Percentiles rank a stretch among this genome's conserved stretches.
These are phyloP conservation scores for Fistulinella cinereoalba DNA, from an alignment of 1,284 basidiomycete species.

Conservation along the genomic window DNA sequence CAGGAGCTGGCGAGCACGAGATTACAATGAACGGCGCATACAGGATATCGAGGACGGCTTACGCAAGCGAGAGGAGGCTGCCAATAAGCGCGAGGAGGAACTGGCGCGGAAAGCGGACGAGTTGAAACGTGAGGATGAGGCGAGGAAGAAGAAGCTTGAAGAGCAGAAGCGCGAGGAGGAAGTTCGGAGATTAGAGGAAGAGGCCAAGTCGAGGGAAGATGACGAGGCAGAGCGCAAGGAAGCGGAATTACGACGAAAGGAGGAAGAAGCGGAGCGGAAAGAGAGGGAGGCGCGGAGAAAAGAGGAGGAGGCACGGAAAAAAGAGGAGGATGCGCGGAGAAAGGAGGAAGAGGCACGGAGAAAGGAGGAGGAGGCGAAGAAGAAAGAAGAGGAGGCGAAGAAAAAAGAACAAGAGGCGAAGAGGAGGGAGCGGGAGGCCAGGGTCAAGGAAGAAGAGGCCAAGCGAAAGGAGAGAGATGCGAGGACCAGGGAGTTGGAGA, in stretches of 20 bases:
- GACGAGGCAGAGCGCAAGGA: slow-evolving; percentile 26
- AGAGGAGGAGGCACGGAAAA: no score
- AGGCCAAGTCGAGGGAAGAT: slow-evolving; percentile 16
- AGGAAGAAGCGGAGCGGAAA: slow-evolving; percentile 28
- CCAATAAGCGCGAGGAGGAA: slow-evolving; percentile 28
- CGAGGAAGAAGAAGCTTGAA: slow-evolving; percentile 8
- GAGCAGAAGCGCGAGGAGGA: slow-evolving; percentile 21
- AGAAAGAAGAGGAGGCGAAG: slow-evolving; percentile 16
- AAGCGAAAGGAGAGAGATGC: slow-evolving; percentile 30
- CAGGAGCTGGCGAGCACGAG: slow-evolving; percentile 31
- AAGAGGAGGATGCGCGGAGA: no score
- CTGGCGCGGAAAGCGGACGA: slow-evolving; percentile 27
- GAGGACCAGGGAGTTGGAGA: slow-evolving; percentile 28
- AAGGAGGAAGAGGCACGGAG: slow-evolving; percentile 15
- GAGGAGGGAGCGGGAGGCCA: slow-evolving; percentile 22
- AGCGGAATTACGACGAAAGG: slow-evolving; percentile 31
- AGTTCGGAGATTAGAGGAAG: slow-evolving; percentile 16
- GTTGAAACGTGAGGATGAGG: slow-evolving; percentile 29
- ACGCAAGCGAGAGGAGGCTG: slow-evolving; percentile 33
- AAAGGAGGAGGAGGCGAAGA: slow-evolving; percentile 18
- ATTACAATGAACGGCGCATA: slow-evolving; percentile 33
- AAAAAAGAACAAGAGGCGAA: slow-evolving; percentile 23
- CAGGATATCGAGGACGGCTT: slow-evolving; percentile 31
- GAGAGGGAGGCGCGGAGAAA: slow-evolving; percentile 20
- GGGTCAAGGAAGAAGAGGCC: slow-evolving; percentile 22